Conservation (phyloP, 2,329 filamentous ascomycete genomes). For the Meredithiella fracta region DNA sequence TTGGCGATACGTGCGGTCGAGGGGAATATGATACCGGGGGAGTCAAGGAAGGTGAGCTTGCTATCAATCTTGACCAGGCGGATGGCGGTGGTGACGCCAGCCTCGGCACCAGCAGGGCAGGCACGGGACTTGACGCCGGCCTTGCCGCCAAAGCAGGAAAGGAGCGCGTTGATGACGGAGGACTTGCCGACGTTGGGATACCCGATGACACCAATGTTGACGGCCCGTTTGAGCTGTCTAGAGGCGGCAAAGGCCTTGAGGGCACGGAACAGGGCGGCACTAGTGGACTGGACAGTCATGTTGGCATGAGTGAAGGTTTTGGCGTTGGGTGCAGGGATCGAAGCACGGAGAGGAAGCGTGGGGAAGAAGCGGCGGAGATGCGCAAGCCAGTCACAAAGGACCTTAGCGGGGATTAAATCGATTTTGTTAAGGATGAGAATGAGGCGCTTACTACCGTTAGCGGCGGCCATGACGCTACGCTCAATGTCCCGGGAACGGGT, state of each 20-base stretch:
- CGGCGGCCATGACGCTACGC: constrained; percentile 77
- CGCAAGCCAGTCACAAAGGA: constrained; percentile 69
- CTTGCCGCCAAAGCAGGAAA: constrained; percentile 53
- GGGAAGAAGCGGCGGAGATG: constrained; percentile 82
- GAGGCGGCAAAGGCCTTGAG: constrained; percentile 76
- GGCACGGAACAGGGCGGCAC: constrained; percentile 68
- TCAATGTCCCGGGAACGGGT: constrained; percentile 84
- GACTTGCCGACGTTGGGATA: constrained; percentile 96
- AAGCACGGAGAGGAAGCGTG: constrained; percentile 74
- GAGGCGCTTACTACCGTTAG: constrained; percentile 65
- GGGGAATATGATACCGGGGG: constrained; percentile 87
- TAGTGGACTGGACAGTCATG: constrained; percentile 72
- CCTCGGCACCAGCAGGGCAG: constrained; percentile 79
- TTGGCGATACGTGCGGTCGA: constrained; percentile 32
- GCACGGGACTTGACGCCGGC: constrained; percentile 40
- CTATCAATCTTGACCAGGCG: constrained; percentile 86
- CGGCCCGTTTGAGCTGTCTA: constrained; percentile 71
- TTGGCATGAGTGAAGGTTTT: constrained; percentile 87
- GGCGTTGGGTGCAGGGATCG: constrained; percentile 65
- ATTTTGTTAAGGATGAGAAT: constrained; percentile 94
- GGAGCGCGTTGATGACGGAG: constrained; percentile 86
- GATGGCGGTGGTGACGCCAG: constrained; percentile 77
- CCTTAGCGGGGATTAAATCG: constrained; percentile 67
- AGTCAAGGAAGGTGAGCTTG: constrained; percentile 86
- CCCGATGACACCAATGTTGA: constrained; percentile 84